phyloP scores from a whole-genome alignment of 345 rosid genomes.

The Aurinia saxatilis region DNA sequence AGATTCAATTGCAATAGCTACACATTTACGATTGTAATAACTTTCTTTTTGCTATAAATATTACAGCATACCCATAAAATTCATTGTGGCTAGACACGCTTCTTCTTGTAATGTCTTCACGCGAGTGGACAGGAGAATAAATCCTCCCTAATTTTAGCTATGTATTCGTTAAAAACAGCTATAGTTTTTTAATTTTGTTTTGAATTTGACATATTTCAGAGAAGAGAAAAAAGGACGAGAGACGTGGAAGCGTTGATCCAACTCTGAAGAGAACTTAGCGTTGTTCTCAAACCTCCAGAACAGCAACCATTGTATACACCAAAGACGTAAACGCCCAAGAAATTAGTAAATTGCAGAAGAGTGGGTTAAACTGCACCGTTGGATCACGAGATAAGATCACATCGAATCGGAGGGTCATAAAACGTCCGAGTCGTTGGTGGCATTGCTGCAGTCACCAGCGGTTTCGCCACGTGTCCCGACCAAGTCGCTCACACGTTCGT shows the following conservation, averaged over 20 bases:
- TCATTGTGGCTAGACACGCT: too few species aligned
- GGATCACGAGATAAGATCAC: conserved; percentile 21
- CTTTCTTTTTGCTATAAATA: too few species aligned
- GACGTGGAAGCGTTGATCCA: conserved; percentile 4
- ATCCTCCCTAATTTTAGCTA: too few species aligned
- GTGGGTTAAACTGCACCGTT: not conserved
- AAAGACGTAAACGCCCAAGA: conserved; percentile 8
- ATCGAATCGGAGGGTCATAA: conserved; percentile 16
- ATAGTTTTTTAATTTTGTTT: too few species aligned
- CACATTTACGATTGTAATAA: too few species aligned
- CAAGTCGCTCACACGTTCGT: conserved; percentile 26
- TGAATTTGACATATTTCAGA: too few species aligned
- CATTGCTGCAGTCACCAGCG: conserved; percentile 8
- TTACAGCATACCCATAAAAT: too few species aligned
- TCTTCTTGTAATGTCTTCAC: too few species aligned
- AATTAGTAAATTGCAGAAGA: not conserved
- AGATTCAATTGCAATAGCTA: too few species aligned
- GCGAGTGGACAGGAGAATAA: too few species aligned
- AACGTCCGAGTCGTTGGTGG: conserved; percentile 1
- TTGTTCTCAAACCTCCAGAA: not conserved
- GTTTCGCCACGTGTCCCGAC: conserved; percentile 23
- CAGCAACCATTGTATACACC: not conserved
- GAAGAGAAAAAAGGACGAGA: too few species aligned
- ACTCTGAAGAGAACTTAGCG: not conserved
- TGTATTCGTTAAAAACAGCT: too few species aligned